Conservation (phyloP, 345 rosid species). For the Euphorbia lathyris region DNA sequence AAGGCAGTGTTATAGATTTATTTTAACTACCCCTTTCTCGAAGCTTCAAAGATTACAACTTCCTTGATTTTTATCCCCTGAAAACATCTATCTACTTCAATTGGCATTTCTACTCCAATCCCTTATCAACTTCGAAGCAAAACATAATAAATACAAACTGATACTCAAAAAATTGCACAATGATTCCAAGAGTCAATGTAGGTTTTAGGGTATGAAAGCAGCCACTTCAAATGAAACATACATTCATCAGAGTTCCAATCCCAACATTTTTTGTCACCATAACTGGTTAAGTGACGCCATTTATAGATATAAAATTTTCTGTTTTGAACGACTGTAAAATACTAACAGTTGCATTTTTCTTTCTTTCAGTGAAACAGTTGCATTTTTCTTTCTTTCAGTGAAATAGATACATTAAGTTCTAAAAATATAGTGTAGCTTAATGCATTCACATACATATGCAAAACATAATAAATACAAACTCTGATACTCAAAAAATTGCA, state of each 20-base stretch:
- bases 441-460: neutral
- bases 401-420: neutral
- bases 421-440: neutral
- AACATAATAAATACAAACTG: neutral
- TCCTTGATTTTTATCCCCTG: neutral
- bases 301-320: neutral
- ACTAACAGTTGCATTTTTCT: neutral
- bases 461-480: neutral
- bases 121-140: neutral
- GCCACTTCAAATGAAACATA: neutral
- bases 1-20: neutral
- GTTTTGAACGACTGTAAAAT: neutral
- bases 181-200: neutral
- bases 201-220: neutral
- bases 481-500: neutral
- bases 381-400: neutral
- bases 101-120: neutral
- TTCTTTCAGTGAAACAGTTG: neutral
- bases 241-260: neutral
- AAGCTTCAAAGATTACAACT: neutral
- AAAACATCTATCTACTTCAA: neutral
- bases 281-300: neutral
- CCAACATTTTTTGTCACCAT: neutral
- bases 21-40: neutral
- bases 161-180: neutral